Evolutionary conservation across 2,329 filamentous ascomycete species (phyloP).

Genomic region (Epicoccum nigrum): DNA sequence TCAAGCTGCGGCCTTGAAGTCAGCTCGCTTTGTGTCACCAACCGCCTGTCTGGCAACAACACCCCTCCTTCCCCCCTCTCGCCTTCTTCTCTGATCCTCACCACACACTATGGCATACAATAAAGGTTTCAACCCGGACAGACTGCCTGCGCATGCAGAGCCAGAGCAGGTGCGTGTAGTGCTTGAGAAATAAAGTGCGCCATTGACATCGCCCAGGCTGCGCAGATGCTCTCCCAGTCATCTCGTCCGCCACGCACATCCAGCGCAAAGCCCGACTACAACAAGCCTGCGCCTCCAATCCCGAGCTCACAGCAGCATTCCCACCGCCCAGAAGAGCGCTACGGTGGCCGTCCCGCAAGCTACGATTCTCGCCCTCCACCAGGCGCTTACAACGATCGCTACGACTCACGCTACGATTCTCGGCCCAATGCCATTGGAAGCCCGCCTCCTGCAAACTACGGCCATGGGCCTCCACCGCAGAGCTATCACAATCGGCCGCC

Average conservation of each 20-base stretch:
- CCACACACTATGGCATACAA: slow-evolving; percentile 83
- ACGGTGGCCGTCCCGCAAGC: slow-evolving; percentile 32
- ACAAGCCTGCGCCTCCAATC: slow-evolving; percentile 51
- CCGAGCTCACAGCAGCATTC: slow-evolving; percentile 40
- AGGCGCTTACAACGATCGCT: slow-evolving; percentile 47
- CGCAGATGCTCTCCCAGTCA: slow-evolving; percentile 48
- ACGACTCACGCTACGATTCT: slow-evolving; percentile 33
- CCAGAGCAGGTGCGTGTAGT: slow-evolving; percentile 67
- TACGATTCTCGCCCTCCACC: slow-evolving; percentile 46
- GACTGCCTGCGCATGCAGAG: slow-evolving; percentile 87
- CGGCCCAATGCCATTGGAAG: slow-evolving; percentile 48
- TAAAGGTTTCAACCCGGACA: slow-evolving; percentile 89
- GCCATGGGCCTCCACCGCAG: slow-evolving; percentile 62
- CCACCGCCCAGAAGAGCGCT: slow-evolving; percentile 47
- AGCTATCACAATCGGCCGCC: slow-evolving; percentile 70
- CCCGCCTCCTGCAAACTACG: slow-evolving; percentile 57
- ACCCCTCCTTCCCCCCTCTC: neutral
- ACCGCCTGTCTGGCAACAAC: neutral
- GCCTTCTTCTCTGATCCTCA: slow-evolving; percentile 1
- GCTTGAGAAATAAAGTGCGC: neutral
- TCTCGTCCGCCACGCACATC: slow-evolving; percentile 44
- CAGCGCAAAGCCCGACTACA: slow-evolving; percentile 48
- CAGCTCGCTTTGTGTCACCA: slow-evolving; percentile 8
- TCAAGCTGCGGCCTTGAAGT: slow-evolving; percentile 5
- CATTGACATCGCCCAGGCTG: slow-evolving; percentile 42